These are phyloP conservation scores for Syncephalastrum monosporum DNA, from an alignment of 371 early-diverging fungal genomes.

Conservation along the genomic window DNA sequence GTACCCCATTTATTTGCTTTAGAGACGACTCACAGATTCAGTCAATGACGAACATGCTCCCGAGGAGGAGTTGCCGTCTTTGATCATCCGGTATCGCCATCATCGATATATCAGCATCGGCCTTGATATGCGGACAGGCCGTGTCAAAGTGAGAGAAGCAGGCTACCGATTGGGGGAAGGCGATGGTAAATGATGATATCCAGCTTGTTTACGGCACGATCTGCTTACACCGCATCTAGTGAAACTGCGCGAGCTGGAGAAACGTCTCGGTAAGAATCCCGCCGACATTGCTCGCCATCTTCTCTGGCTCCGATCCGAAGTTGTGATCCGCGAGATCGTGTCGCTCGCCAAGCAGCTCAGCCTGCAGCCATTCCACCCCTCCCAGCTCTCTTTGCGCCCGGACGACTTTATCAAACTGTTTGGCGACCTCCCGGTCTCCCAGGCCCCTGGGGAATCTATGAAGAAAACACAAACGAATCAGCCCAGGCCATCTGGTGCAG, in stretches of 20 bases:
- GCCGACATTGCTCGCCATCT: slow-evolving; percentile 36
- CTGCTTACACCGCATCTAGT: slow-evolving; percentile 12
- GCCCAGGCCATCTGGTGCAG: background rate
- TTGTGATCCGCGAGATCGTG: slow-evolving; percentile 47
- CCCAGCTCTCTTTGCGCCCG: slow-evolving; percentile 41
- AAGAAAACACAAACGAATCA: background rate
- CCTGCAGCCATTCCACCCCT: slow-evolving; percentile 41
- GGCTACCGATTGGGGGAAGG: slow-evolving; percentile 50
- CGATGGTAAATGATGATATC: slow-evolving; percentile 40
- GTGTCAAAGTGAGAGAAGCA: slow-evolving; percentile 51
- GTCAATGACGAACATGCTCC: slow-evolving; percentile 1
- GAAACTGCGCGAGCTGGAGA: slow-evolving; percentile 41
- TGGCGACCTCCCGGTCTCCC: slow-evolving; percentile 26
- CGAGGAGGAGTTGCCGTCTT: slow-evolving; percentile 19
- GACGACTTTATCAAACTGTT: slow-evolving; percentile 43
- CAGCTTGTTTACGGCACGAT: background rate
- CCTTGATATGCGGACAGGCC: slow-evolving; percentile 55
- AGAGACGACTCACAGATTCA: background rate
- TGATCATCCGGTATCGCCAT: slow-evolving; percentile 52
- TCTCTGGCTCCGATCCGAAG: slow-evolving; percentile 48
- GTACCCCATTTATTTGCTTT: no score
- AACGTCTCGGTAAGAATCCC: slow-evolving; percentile 42
- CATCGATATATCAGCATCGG: slow-evolving; percentile 56
- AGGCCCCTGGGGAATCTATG: slow-evolving; percentile 2
- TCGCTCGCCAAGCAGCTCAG: slow-evolving; percentile 49